Evolutionary conservation across 345 rosid genomes (phyloP), one percentile per base, ranked within the genome.

Genomic region (Kandelia obovata): DNA sequence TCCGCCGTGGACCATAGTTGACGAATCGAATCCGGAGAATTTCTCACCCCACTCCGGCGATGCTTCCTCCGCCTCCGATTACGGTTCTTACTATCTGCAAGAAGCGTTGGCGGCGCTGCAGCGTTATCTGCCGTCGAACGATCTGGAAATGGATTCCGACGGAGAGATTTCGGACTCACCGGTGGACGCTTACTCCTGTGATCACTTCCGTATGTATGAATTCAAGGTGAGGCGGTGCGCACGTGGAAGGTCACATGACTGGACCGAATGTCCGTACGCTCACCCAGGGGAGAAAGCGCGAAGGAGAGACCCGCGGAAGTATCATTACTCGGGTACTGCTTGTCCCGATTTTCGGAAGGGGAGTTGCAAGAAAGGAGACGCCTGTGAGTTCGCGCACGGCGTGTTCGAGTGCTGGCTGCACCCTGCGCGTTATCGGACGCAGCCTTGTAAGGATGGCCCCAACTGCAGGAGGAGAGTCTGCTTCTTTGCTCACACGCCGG

Each of bases 371-470:
- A 89, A 82, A 70, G 98, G 98, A 0, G 98, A 93, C 67, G 34
- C 83, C 1, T 93, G 98, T 56, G 97, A 93, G 86, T 88, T 84
- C 31, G 87, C 98, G 7, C 98, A 93, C 51, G 98, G 98, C 2
- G 97, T 93, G 31, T 93, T 93, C 46, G 98, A 93, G 90, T 89
- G 97, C 79, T 92, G 98, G 98, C 90, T 92, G 6, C 98, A 93
- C 71, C 98, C 98, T 1, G 86, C 89, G 2, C 83, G 97, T 25
- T 93, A 93, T 68, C 76, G 98, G 0, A 93, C 98, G 4, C 94
- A 89, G 84, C 94, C 97, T 16, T 93, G 98, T 46, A 93, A 93
- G 80, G 98, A 93, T 71, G 97, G 98, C 0, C 66, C 79, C 39
- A 65, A 64, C 61, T 93, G 98, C 57, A 69, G 84, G 70, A 83